A percentile compares a stretch with the other conserved stretches of the same genome.
These are phyloP conservation scores for Leishmania braziliensis DNA, from an alignment of 208 protist genomes.

Conservation along the genomic window DNA sequence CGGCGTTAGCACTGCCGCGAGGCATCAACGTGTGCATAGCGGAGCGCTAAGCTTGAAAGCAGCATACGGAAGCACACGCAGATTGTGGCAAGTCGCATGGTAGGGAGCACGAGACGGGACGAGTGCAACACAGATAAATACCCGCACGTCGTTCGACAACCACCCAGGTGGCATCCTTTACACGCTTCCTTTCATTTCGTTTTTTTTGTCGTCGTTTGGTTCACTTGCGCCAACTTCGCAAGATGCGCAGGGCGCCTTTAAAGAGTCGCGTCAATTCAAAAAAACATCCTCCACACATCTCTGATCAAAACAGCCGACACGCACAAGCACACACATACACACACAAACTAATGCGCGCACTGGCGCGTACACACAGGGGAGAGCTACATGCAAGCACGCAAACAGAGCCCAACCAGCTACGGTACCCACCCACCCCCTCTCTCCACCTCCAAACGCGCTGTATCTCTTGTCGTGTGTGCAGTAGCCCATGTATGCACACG, in stretches of 20 bases:
- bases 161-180: background rate
- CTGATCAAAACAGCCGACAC: background rate
- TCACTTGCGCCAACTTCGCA: background rate
- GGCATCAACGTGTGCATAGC: background rate
- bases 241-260: background rate
- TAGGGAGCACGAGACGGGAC: background rate
- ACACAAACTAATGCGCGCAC: background rate
- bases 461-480: background rate
- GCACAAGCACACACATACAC: background rate
- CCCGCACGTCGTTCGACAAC: background rate
- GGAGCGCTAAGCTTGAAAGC: background rate
- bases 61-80: background rate
- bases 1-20: background rate
- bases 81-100: background rate
- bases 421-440: background rate
- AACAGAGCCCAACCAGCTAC: background rate
- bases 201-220: no score
- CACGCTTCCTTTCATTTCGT: no score
- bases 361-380: background rate
- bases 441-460: background rate
- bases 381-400: conserved; percentile 1
- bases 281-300: background rate
- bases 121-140: background rate
- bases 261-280: background rate
- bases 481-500: background rate